Evolutionary conservation across 192 early-diverging fungal genomes (phyloP).

Genomic region (Entomortierella beljakovae): DNA sequence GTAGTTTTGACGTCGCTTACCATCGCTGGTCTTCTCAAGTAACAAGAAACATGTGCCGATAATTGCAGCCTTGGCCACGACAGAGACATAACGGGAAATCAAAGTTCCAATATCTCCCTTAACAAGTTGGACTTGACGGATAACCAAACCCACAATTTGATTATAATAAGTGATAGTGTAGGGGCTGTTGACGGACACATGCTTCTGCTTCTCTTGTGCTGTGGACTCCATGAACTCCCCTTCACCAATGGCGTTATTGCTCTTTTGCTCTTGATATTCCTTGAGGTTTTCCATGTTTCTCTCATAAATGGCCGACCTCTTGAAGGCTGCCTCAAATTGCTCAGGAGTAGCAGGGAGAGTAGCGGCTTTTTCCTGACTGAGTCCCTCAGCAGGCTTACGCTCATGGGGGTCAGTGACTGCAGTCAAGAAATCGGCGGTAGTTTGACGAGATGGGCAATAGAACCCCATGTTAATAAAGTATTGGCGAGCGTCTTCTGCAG

Average conservation of each 20-base stretch:
- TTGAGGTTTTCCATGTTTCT: conserved; percentile 53
- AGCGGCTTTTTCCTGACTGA: conserved; percentile 62
- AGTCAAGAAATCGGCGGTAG: conserved; percentile 79
- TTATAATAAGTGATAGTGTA: conserved; percentile 74
- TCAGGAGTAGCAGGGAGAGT: conserved; percentile 65
- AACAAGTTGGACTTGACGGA: conserved; percentile 75
- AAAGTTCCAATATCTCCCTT: conserved; percentile 63
- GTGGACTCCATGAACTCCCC: conserved; percentile 62
- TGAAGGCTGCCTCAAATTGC: conserved; percentile 72
- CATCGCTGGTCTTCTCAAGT: conserved; percentile 61
- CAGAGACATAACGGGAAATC: conserved; percentile 61
- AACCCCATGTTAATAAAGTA: conserved; percentile 76
- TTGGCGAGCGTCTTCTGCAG: conserved; percentile 61
- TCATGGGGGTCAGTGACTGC: conserved; percentile 75
- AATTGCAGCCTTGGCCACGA: conserved; percentile 71
- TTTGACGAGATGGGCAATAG: conserved; percentile 71
- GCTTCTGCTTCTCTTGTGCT: conserved; percentile 65
- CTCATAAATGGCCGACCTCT: conserved; percentile 54
- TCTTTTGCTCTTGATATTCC: conserved; percentile 31
- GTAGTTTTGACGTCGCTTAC: too few species aligned
- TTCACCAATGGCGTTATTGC: conserved; percentile 55
- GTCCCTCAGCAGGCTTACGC: conserved; percentile 61
- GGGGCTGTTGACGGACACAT: conserved; percentile 62
- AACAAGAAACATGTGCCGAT: conserved; percentile 80
- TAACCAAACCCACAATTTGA: conserved; percentile 67